Base-by-base conservation (phyloP, 2,329 filamentous ascomycete species). In the Elsinoe ampelina region DNA sequence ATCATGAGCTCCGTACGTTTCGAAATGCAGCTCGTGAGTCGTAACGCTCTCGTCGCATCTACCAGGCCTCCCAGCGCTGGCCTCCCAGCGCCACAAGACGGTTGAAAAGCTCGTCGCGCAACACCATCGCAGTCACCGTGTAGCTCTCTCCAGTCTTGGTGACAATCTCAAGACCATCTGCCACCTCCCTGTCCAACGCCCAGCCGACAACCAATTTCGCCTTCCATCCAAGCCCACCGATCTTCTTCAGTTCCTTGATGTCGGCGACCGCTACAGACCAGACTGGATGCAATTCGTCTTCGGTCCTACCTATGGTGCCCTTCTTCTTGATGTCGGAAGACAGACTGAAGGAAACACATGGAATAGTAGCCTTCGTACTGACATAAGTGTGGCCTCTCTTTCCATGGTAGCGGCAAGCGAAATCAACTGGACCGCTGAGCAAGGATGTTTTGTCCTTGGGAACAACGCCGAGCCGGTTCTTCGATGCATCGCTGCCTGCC, bases 191-290 rank as follows among this genome's bases (percentile, higher is more conserved):
- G 0, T 82, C 80, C 64, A 89, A 78, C 0, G 86, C 84, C 87
- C 89, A 89, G 0, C 88, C 87, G 0, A 93, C 86, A 1, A 93
- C 78, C 51, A 93, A 72, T 73, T 89, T 92, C 1, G 83, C 83
- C 71, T 93, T 95, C 88, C 88, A 95, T 0, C 88, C 87, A 35
- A 91, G 75, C 0, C 89, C 89, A 3, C 89, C 88, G 1, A 91
- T 74, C 71, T 95, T 95, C 68, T 83, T 86, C 55, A 95, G 66
- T 68, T 91, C 87, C 52, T 69, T 73, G 45, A 95, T 85, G 13
- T 92, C 85, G 0, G 77, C 77, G 2, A 93, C 78, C 0, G 86
- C 77, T 0, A 93, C 75, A 5, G 79, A 84, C 80, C 87, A 95
- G 0, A 80, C 69, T 0, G 86, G 82, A 58, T 79, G 72, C 20